phyloP scores from a whole-genome alignment of 2,329 filamentous ascomycete species.

The Aspergillus sp. region DNA sequence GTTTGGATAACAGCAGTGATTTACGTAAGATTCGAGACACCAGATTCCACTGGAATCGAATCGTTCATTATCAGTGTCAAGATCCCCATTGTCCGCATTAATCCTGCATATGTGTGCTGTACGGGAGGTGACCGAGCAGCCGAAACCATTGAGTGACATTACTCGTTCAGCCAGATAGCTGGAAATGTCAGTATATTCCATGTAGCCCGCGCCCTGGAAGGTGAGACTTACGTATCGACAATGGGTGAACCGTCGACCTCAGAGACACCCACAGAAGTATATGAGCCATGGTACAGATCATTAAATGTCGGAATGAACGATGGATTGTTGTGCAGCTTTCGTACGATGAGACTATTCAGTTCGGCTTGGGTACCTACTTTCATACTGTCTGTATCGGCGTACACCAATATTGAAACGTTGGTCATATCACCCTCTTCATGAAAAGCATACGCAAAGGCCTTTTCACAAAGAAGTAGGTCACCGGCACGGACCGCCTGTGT shows the following conservation, averaged over 20 bases:
- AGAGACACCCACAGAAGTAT: slow-evolving; percentile 31
- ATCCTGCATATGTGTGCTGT: slow-evolving; percentile 22
- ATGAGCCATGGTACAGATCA: slow-evolving; percentile 46
- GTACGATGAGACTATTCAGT: slow-evolving; percentile 45
- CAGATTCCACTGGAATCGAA: slow-evolving; percentile 49
- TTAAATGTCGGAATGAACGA: slow-evolving; percentile 35
- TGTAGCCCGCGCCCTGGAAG: background rate
- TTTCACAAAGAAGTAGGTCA: slow-evolving; percentile 59
- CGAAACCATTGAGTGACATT: slow-evolving; percentile 50
- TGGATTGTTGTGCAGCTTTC: slow-evolving; percentile 51
- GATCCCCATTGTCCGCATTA: background rate
- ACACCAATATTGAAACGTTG: slow-evolving; percentile 40
- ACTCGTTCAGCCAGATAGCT: slow-evolving; percentile 53
- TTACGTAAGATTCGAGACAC: slow-evolving; percentile 53
- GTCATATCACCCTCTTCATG: slow-evolving; percentile 1
- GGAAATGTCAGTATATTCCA: slow-evolving; percentile 2
- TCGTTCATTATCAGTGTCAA: background rate
- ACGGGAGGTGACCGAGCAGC: slow-evolving; percentile 32
- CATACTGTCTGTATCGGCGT: slow-evolving; percentile 34
- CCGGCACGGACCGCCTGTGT: slow-evolving; percentile 51
- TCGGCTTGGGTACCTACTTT: slow-evolving; percentile 44
- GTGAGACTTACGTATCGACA: slow-evolving; percentile 49
- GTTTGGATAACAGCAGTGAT: slow-evolving; percentile 56
- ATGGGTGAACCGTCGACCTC: slow-evolving; percentile 43
- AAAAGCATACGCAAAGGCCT: slow-evolving; percentile 51